A percentile compares a stretch with the other conserved stretches of the same genome.
Conservation (phyloP, 257 asterid species). For the Linaria vulgaris region DNA sequence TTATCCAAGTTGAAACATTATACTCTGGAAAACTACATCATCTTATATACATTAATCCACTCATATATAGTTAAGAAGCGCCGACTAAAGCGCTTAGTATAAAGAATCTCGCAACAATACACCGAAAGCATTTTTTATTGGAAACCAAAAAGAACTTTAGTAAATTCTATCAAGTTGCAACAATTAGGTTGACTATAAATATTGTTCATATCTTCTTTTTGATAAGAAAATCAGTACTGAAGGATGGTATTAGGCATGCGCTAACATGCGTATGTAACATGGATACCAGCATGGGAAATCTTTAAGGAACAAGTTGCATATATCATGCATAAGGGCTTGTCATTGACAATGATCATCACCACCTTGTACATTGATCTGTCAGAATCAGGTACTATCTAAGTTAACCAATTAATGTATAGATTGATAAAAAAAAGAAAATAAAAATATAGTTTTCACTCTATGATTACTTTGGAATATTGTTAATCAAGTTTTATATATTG, state of each 20-base stretch:
- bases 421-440: too few species aligned
- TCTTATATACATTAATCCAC: slow-evolving; percentile 13
- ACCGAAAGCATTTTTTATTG: slow-evolving; percentile 14
- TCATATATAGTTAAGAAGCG: slow-evolving; percentile 19
- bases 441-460: too few species aligned
- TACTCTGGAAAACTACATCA: slow-evolving; percentile 13
- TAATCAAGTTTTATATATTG: too few species aligned
- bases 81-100: not conserved
- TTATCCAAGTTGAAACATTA: not conserved
- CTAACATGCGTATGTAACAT: slow-evolving; percentile 57
- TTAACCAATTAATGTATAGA: too few species aligned
- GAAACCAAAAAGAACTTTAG: slow-evolving; percentile 2
- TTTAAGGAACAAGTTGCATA: slow-evolving; percentile 44
- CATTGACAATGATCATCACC: slow-evolving; percentile 37
- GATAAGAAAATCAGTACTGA: slow-evolving; percentile 12
- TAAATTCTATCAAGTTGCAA: not conserved
- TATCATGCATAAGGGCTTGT: slow-evolving; percentile 19
- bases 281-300: slow-evolving; percentile 52
- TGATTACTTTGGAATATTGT: too few species aligned
- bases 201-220: not conserved
- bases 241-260: slow-evolving; percentile 39
- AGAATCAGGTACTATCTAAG: too few species aligned
- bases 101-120: not conserved
- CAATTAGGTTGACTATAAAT: slow-evolving; percentile 10
- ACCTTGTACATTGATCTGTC: too few species aligned